Evolutionary conservation across 2,329 filamentous ascomycete species (phyloP).

Genomic region (Microsporum audouinii): DNA sequence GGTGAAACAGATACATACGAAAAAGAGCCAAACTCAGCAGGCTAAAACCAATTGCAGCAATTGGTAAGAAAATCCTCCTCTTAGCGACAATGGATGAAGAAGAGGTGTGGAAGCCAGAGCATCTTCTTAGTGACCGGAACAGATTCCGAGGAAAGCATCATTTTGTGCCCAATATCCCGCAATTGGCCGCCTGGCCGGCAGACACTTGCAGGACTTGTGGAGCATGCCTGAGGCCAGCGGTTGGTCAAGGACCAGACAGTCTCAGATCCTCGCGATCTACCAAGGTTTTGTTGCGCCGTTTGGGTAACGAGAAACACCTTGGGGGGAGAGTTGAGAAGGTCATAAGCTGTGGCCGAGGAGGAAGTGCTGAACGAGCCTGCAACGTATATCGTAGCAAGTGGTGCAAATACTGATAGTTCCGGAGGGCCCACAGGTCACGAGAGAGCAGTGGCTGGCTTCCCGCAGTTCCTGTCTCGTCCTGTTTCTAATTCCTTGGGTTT

Average conservation of each 20-base stretch:
- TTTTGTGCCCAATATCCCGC: constrained; percentile 6
- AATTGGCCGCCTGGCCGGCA: constrained; percentile 4
- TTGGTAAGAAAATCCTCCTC: background rate
- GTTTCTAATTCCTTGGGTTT: constrained; percentile 2
- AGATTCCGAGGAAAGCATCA: background rate
- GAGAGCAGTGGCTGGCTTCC: background rate
- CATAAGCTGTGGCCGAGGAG: background rate
- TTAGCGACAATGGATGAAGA: background rate
- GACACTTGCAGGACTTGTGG: constrained; percentile 4
- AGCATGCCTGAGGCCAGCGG: constrained; percentile 1
- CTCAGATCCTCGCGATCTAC: background rate
- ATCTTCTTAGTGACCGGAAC: background rate
- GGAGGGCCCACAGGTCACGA: too few relatives aligned
- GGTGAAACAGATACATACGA: background rate
- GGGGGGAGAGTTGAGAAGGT: background rate
- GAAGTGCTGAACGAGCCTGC: background rate
- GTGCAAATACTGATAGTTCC: background rate
- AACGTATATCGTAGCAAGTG: background rate
- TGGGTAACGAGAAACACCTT: background rate
- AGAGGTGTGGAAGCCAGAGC: background rate
- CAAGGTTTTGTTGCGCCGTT: background rate
- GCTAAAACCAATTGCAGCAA: background rate
- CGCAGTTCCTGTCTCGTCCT: background rate
- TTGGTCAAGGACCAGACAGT: constrained; percentile 1
- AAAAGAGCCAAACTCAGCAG: background rate